phyloP scores from a whole-genome alignment of 116 monocot genomes.

The Posidonia oceanica region DNA sequence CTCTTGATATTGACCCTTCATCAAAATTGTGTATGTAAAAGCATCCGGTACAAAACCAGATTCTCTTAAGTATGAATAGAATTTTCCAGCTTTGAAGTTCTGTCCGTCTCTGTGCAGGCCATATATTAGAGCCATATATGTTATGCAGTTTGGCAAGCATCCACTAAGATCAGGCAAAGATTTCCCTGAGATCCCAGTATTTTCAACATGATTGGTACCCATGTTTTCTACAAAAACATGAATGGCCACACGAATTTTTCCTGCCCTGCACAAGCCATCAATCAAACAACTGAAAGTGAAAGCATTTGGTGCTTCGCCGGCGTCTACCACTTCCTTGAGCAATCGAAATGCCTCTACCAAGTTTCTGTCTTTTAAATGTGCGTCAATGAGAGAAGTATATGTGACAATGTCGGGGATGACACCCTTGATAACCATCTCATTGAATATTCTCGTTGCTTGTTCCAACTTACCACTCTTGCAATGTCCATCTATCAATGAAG shows the following conservation, averaged over 20 bases:
- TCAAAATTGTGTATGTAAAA: slow-evolving; percentile 18
- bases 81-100: slow-evolving; percentile 21
- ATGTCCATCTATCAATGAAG: slow-evolving; percentile 29
- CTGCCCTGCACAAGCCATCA: slow-evolving; percentile 22
- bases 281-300: slow-evolving; percentile 19
- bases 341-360: slow-evolving; percentile 14
- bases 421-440: slow-evolving; percentile 24
- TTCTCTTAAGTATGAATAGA: slow-evolving; percentile 23
- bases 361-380: slow-evolving; percentile 12
- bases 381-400: slow-evolving; percentile 28
- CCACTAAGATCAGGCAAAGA: not conserved
- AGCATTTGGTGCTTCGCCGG: slow-evolving; percentile 12
- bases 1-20: slow-evolving; percentile 12
- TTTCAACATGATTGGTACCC: not conserved
- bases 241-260: slow-evolving; percentile 16
- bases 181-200: not conserved
- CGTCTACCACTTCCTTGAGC: slow-evolving; percentile 21
- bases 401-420: slow-evolving; percentile 24
- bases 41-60: slow-evolving; percentile 25
- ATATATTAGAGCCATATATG: slow-evolving; percentile 27
- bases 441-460: slow-evolving; percentile 15
- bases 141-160: slow-evolving; percentile 12
- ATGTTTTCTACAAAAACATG: slow-evolving; percentile 12
- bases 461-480: slow-evolving; percentile 26
- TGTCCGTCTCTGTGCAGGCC: slow-evolving; percentile 21